Percentiles rank a stretch among this genome's conserved stretches.
These are phyloP conservation scores for Micractinium conductrix DNA, from an alignment of 139 green algal genomes.

Conservation along the genomic window DNA sequence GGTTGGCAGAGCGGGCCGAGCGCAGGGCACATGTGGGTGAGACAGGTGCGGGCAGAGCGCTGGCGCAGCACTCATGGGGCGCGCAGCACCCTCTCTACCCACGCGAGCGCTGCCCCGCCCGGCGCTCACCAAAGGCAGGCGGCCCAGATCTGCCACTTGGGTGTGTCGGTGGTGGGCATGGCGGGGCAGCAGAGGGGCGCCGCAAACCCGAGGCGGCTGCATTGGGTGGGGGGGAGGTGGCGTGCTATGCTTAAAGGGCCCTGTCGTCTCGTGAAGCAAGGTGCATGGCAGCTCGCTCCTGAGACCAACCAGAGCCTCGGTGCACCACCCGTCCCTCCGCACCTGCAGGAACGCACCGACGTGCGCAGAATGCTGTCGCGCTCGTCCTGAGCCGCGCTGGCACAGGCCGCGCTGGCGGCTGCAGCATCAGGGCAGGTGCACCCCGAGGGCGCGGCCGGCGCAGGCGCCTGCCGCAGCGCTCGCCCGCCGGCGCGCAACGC, in stretches of 20 bases:
- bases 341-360: neutral
- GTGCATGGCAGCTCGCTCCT: no score
- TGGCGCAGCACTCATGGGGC: no score
- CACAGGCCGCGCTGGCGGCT: neutral
- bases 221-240: no score
- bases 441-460: neutral
- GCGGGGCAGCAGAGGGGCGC: neutral
- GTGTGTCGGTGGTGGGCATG: conserved; percentile 10
- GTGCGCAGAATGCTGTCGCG: neutral
- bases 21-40: neutral
- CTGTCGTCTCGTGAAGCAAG: no score
- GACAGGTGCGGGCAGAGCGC: no score
- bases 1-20: no score
- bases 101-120: no score
- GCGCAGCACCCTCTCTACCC: no score
- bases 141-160: conserved; percentile 15
- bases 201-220: neutral
- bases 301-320: no score
- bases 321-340: no score
- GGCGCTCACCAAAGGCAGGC: conserved; percentile 25
- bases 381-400: neutral
- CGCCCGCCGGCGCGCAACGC: neutral
- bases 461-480: neutral
- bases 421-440: neutral
- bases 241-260: no score